Evolutionary conservation across 2,329 filamentous ascomycete genomes (phyloP).

Genomic region (Pseudocercospora vitis): DNA sequence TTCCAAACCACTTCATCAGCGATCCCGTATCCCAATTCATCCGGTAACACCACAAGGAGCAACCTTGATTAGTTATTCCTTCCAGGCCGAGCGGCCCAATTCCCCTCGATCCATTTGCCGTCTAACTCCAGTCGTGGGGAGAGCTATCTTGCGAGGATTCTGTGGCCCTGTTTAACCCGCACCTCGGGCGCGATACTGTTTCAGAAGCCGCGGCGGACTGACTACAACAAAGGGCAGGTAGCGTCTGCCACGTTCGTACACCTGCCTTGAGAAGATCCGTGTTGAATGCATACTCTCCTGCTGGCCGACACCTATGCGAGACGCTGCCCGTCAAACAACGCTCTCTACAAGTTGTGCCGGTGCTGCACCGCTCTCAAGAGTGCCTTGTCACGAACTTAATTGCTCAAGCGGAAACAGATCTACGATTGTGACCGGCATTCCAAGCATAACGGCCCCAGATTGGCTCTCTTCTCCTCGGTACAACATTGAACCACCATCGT

Average conservation of each 20-base stretch:
- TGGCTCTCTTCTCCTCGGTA: constrained; percentile 12
- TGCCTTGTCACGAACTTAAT: constrained; percentile 7
- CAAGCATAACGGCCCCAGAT: constrained; percentile 2
- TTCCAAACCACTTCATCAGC: background rate
- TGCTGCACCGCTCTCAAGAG: background rate
- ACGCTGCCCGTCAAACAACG: background rate
- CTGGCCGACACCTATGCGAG: background rate
- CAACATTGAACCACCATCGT: constrained; percentile 5
- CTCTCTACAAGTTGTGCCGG: constrained; percentile 2
- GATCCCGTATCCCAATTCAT: background rate
- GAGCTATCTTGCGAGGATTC: background rate
- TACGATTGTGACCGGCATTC: constrained; percentile 5
- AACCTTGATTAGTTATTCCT: background rate
- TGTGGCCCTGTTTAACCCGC: background rate
- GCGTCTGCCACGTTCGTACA: background rate
- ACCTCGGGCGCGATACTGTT: background rate
- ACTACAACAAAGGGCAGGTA: background rate
- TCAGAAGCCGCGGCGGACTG: constrained; percentile 2
- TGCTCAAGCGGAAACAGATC: constrained; percentile 13
- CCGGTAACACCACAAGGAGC: background rate
- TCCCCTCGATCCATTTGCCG: constrained; percentile 5
- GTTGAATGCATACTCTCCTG: background rate
- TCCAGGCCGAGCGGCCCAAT: background rate
- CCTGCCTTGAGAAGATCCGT: background rate
- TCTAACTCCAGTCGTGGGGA: background rate